A percentile compares a stretch with the other conserved stretches of the same genome.
Evolutionary conservation across 352 stramenopile species (phyloP).

Genomic region (Elongisporangium anandrum): DNA sequence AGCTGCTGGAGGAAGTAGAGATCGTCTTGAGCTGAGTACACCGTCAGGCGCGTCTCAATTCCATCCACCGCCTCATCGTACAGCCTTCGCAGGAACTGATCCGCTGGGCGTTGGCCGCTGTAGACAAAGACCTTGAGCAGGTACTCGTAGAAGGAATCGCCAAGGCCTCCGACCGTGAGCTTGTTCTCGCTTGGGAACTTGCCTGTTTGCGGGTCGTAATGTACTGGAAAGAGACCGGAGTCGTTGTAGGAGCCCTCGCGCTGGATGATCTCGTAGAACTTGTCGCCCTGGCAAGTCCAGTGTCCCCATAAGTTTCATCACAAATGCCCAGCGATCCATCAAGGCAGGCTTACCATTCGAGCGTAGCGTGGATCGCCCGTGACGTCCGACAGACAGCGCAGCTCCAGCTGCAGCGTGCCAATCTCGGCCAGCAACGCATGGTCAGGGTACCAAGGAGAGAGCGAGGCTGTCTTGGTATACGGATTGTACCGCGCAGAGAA

Average conservation of each 20-base stretch:
- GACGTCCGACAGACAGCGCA: constrained; percentile 36
- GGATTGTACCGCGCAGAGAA: not conserved
- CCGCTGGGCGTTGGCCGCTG: constrained; percentile 33
- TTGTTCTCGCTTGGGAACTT: constrained; percentile 1
- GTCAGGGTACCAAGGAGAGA: no score
- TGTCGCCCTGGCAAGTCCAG: constrained; percentile 41
- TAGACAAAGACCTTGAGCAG: constrained; percentile 74
- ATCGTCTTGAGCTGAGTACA: constrained; percentile 27
- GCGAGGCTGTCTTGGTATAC: not conserved
- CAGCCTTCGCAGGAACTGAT: constrained; percentile 36
- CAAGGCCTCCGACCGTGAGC: constrained; percentile 50
- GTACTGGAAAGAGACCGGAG: constrained; percentile 87
- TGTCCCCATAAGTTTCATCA: constrained; percentile 2
- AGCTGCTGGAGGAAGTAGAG: constrained; percentile 20
- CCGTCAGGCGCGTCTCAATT: constrained; percentile 38
- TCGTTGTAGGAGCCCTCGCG: constrained; percentile 67
- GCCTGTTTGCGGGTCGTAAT: constrained; percentile 42
- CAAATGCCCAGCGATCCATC: not conserved
- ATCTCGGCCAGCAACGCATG: constrained; percentile 32
- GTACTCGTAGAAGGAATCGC: constrained; percentile 78
- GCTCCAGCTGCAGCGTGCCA: constrained; percentile 64
- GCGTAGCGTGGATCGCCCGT: constrained; percentile 30
- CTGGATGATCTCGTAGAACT: constrained; percentile 69
- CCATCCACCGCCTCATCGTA: constrained; percentile 51
- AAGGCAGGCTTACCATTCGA: constrained; percentile 12